Percentiles rank a stretch among this genome's conserved stretches.
phyloP scores from a whole-genome alignment of 2,329 filamentous ascomycete genomes.

The Didymella pinodella region DNA sequence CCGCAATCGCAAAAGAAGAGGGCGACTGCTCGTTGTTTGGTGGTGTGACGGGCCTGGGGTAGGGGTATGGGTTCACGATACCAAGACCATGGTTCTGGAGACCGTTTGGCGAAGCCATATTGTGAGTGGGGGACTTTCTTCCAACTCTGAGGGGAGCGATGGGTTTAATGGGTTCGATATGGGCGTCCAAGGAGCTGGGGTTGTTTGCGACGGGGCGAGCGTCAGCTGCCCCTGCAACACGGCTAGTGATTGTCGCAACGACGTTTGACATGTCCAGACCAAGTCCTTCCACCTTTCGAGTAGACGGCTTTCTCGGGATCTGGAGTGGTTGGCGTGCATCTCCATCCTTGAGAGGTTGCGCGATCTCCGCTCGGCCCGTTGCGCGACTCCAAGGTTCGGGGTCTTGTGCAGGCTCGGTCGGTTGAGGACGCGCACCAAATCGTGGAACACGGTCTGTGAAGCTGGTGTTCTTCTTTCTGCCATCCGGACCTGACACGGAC shows the following conservation, averaged over 20 bases:
- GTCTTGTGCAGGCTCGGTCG: constrained; percentile 53
- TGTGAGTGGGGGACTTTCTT: constrained; percentile 47
- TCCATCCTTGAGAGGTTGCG: constrained; percentile 70
- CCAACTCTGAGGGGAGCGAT: constrained; percentile 54
- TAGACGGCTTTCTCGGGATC: constrained; percentile 50
- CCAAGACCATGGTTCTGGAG: constrained; percentile 36
- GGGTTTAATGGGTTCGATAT: constrained; percentile 54
- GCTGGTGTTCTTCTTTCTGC: constrained; percentile 38
- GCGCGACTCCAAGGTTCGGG: constrained; percentile 73
- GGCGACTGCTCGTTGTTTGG: constrained; percentile 32
- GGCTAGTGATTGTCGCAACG: constrained; percentile 34
- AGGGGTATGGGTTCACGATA: constrained; percentile 34
- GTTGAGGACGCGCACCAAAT: constrained; percentile 35
- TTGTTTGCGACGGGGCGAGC: constrained; percentile 42
- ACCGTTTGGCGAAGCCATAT: constrained; percentile 44
- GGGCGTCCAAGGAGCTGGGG: constrained; percentile 32
- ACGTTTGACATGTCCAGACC: constrained; percentile 36
- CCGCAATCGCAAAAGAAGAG: constrained; percentile 19
- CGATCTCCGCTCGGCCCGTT: constrained; percentile 71
- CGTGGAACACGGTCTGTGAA: constrained; percentile 42
- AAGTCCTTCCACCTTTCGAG: constrained; percentile 28
- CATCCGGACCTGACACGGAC: constrained; percentile 39
- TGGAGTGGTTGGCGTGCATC: constrained; percentile 64
- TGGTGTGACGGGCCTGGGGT: constrained; percentile 43
- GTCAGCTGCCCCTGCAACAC: constrained; percentile 36